Percentiles rank a stretch among this genome's conserved stretches.
These are phyloP conservation scores for Elongisporangium senticosum DNA, from an alignment of 352 stramenopile species.

Conservation along the genomic window DNA sequence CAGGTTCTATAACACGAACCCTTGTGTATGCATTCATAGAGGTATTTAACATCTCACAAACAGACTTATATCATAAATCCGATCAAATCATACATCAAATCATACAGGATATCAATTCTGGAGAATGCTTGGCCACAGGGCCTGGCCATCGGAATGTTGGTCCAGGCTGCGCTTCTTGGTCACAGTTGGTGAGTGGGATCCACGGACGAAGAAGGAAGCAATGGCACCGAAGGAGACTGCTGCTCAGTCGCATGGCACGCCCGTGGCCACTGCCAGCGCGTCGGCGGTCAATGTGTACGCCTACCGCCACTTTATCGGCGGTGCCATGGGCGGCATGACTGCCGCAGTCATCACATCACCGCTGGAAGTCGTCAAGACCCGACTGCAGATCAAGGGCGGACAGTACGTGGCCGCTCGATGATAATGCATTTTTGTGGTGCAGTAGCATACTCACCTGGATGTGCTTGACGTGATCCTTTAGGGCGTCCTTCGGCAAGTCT, in stretches of 20 bases:
- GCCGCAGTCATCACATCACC: conserved; percentile 79
- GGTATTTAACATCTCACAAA: neutral
- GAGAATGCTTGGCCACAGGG: neutral
- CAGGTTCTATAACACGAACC: neutral
- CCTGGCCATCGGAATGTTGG: neutral
- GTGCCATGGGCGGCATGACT: conserved; percentile 76
- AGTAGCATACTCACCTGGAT: neutral
- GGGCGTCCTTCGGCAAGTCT: conserved; percentile 38
- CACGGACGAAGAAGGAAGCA: neutral
- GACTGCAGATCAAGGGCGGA: conserved; percentile 67
- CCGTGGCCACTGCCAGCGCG: neutral
- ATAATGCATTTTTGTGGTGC: neutral
- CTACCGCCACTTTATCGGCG: conserved; percentile 67
- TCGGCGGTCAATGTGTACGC: conserved; percentile 17
- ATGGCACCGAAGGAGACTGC: neutral
- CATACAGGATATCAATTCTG: neutral
- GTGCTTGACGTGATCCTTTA: conserved; percentile 9
- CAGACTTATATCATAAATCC: neutral
- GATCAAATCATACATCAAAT: neutral
- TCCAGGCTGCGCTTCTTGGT: neutral
- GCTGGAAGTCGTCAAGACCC: conserved; percentile 83
- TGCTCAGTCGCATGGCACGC: neutral
- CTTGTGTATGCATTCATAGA: neutral
- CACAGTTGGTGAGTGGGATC: neutral
- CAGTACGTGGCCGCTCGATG: conserved; percentile 22